phyloP scores from a whole-genome alignment of 148 eudicot species.

The Selenicereus undatus region DNA sequence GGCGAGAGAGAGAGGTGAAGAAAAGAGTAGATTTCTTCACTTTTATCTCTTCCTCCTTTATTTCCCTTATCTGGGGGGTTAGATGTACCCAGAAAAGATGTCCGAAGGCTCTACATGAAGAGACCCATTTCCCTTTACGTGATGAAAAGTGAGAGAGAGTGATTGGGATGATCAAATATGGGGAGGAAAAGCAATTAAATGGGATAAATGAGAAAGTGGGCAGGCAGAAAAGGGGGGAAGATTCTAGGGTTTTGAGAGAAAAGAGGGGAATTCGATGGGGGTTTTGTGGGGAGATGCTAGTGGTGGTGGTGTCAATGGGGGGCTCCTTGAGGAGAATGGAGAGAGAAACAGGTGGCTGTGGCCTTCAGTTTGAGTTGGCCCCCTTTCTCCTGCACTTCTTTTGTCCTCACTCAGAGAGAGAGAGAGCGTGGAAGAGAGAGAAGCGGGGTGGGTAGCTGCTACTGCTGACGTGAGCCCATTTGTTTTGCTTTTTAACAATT shows the following conservation, averaged over 20 bases:
- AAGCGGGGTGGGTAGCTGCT: background rate
- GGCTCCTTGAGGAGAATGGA: background rate
- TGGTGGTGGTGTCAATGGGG: constrained; percentile 9
- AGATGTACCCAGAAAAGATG: background rate
- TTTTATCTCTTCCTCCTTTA: background rate
- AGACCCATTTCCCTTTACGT: constrained; percentile 25
- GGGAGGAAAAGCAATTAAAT: background rate
- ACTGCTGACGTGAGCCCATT: background rate
- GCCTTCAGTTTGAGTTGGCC: background rate
- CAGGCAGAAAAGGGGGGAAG: constrained; percentile 7
- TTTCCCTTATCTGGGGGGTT: background rate
- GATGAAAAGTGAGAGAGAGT: background rate
- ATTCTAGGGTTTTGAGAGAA: constrained; percentile 29
- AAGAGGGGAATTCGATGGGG: background rate
- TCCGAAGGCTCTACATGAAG: constrained; percentile 11
- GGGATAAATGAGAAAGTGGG: background rate
- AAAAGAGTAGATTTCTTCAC: background rate
- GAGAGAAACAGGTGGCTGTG: constrained; percentile 19
- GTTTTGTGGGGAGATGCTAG: background rate
- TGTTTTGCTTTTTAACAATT: no score
- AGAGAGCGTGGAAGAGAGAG: background rate
- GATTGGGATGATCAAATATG: constrained; percentile 19
- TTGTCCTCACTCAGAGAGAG: constrained; percentile 1
- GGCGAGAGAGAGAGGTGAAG: background rate
- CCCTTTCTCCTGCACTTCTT: background rate